A percentile compares a stretch with the other conserved stretches of the same genome.
These are phyloP conservation scores for Wickerhamia fluorescens DNA, from an alignment of 805 yeast species.

Conservation along the genomic window DNA sequence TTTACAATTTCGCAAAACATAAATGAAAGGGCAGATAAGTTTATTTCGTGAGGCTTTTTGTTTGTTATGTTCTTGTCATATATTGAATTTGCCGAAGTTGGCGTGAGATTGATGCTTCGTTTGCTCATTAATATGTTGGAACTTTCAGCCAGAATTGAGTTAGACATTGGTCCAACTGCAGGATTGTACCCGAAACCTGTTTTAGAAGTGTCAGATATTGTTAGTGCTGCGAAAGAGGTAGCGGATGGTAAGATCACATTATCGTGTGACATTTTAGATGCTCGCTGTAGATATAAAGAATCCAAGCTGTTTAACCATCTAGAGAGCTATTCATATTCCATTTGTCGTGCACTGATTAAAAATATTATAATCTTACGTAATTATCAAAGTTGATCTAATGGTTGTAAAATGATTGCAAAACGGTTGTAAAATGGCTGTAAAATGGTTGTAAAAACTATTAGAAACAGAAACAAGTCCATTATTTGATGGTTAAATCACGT, in stretches of 20 bases:
- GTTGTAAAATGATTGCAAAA: too few species aligned
- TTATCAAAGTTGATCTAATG: too few species aligned
- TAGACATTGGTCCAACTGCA: constrained; percentile 34
- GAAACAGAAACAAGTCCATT: too few species aligned
- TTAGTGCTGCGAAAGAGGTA: constrained; percentile 20
- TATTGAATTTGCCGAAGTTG: constrained; percentile 37
- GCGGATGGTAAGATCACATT: constrained; percentile 26
- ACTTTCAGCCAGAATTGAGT: constrained; percentile 30
- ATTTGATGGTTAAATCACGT: too few species aligned
- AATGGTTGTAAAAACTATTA: too few species aligned
- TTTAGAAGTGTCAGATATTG: constrained; percentile 19
- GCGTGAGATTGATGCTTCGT: constrained; percentile 22
- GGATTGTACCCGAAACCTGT: constrained; percentile 40
- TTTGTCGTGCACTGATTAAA: too few species aligned
- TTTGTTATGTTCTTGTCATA: constrained; percentile 62
- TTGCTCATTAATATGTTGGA: constrained; percentile 29
- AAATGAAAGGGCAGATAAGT: constrained; percentile 59
- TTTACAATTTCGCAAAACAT: constrained; percentile 66
- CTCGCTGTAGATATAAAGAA: too few species aligned
- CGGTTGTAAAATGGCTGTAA: too few species aligned
- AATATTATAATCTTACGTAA: too few species aligned
- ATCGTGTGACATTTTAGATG: constrained; percentile 12
- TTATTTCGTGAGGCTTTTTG: constrained; percentile 61
- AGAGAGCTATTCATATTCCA: too few species aligned
- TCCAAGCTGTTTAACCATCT: too few species aligned